These are phyloP conservation scores for Kwoniella sp. DNA, from an alignment of 768 basidiomycete genomes.

Conservation along the genomic window DNA sequence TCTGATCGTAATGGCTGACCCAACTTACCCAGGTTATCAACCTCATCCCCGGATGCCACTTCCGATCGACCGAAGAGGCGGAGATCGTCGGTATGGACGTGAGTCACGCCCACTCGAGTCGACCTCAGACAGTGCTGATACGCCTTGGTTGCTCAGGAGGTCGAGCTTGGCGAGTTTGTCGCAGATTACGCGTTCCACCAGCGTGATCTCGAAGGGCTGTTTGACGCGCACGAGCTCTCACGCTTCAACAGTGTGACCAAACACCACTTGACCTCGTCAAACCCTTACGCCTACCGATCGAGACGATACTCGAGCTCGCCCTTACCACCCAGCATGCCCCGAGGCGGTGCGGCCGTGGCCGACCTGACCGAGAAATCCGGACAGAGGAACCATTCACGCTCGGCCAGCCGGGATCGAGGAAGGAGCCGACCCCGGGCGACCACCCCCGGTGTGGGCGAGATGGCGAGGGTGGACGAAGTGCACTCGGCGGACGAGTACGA, in stretches of 20 bases:
- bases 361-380: constrained; percentile 2
- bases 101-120: not conserved
- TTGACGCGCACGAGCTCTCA: constrained; percentile 14
- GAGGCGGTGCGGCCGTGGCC: constrained; percentile 5
- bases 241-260: constrained; percentile 8
- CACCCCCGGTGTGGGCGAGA: constrained; percentile 2
- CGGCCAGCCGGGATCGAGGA: not conserved
- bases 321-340: constrained; percentile 11
- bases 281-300: not conserved
- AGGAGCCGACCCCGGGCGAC: constrained; percentile 1
- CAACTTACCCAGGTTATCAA: constrained; percentile 70
- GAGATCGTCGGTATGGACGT: constrained; percentile 71
- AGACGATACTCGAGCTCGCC: not conserved
- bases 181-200: constrained; percentile 48
- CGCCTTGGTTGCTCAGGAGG: constrained; percentile 53
- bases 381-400: not conserved
- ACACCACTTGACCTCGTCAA: constrained; percentile 10
- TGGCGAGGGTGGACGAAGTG: constrained; percentile 9
- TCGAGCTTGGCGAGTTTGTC: constrained; percentile 47
- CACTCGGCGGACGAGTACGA: constrained; percentile 7
- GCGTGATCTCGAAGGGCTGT: constrained; percentile 46
- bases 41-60: constrained; percentile 67
- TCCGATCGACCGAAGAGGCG: constrained; percentile 57
- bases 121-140: not conserved
- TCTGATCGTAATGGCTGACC: no score